Percentiles rank a stretch among this genome's conserved stretches.
phyloP scores from a whole-genome alignment of 129 eudicot species.

The Chrysanthemum makinoi region DNA sequence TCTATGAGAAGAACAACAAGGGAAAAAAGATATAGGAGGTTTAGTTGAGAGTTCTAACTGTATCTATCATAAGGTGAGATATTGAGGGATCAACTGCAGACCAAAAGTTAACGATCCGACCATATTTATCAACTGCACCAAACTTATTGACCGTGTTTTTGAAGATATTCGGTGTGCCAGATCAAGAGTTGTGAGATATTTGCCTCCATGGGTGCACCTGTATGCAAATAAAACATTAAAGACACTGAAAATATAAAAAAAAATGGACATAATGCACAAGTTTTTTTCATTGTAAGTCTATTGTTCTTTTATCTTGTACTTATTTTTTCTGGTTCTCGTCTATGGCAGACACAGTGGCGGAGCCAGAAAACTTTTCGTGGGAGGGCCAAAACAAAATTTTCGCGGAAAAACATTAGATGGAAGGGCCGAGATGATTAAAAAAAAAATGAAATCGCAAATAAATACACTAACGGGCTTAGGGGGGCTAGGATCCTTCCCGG shows the following conservation, averaged over 20 bases:
- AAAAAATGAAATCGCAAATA: no score
- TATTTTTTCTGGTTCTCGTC: not conserved
- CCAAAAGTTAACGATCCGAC: constrained; percentile 37
- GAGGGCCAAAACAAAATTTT: no score
- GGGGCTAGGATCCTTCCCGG: no score
- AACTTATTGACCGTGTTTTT: constrained; percentile 62
- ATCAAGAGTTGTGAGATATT: constrained; percentile 64
- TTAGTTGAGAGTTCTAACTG: not conserved
- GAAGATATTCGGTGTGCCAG: constrained; percentile 70
- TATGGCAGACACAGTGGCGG: no score
- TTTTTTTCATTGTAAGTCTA: not conserved
- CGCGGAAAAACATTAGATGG: no score
- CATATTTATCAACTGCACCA: constrained; percentile 74
- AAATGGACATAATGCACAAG: constrained; percentile 7
- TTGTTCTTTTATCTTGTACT: not conserved
- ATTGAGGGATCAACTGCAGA: not conserved
- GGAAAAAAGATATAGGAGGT: not conserved
- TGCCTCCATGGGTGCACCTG: constrained; percentile 91
- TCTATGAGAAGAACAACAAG: constrained; percentile 36
- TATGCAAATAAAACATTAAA: not conserved
- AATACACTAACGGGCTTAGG: no score
- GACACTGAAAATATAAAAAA: constrained; percentile 3
- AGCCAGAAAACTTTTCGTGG: no score
- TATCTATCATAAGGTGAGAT: not conserved
- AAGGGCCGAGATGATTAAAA: no score